These are phyloP conservation scores for Pholiota adiposa DNA, from an alignment of 1,284 basidiomycete genomes.

Conservation along the genomic window DNA sequence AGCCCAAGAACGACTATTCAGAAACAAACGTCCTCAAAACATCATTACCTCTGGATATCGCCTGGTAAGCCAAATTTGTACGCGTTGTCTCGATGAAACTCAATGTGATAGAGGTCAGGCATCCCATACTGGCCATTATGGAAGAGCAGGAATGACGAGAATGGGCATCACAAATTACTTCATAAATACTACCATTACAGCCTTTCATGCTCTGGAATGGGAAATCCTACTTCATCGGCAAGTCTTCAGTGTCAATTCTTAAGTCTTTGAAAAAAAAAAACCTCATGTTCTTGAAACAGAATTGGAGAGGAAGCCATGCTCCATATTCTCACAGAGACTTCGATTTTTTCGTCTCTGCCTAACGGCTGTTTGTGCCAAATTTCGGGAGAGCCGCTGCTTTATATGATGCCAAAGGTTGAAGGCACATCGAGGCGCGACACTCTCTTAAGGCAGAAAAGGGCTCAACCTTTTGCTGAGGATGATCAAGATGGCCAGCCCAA, in stretches of 20 bases:
- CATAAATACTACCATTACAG: conserved; percentile 77
- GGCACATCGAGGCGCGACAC: conserved; percentile 6
- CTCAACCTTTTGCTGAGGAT: conserved; percentile 18
- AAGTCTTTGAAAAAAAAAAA: neutral
- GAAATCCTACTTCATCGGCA: conserved; percentile 64
- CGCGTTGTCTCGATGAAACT: neutral
- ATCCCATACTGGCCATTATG: conserved; percentile 28
- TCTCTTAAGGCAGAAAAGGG: conserved; percentile 15
- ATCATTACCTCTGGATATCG: conserved; percentile 72
- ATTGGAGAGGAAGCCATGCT: conserved; percentile 74
- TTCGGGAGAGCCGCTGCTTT: conserved; percentile 69
- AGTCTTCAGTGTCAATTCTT: conserved; percentile 12
- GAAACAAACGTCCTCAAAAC: conserved; percentile 49
- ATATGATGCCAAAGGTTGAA: conserved; percentile 38
- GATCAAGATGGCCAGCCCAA: conserved; percentile 24
- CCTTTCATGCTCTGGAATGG: conserved; percentile 72
- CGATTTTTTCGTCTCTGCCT: conserved; percentile 72
- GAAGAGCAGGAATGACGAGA: conserved; percentile 27
- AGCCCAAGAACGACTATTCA: conserved; percentile 59
- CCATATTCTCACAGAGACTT: conserved; percentile 74
- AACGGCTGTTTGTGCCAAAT: conserved; percentile 85
- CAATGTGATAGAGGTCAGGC: conserved; percentile 22
- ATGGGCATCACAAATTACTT: conserved; percentile 60
- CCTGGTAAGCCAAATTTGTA: conserved; percentile 44
- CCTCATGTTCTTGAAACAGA: conserved; percentile 38